Evolutionary conservation across 345 rosid species (phyloP), one percentile per base, ranked within the genome.

Genomic region (Anacardium occidentale): DNA sequence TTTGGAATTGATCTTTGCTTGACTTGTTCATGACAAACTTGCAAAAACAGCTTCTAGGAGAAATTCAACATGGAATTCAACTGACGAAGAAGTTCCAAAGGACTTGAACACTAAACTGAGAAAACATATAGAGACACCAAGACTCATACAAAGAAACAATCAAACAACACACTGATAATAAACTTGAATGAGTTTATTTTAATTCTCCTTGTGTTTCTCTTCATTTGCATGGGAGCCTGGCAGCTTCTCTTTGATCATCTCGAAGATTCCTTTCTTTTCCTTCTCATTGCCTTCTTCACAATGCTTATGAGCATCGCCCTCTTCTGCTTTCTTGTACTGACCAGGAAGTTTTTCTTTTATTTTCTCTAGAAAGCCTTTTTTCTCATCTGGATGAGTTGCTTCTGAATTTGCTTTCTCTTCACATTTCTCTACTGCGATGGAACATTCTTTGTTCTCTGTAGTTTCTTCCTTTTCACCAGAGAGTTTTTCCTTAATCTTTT

Each of bases 301-400:
- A 61, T 59, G 56, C 48, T n/a, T 45, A 2, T 10, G 32, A 44
- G 60, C 2, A 9, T 55, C 51, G 17, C n/a, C 42, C 0, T 58
- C 85, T 72, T 81, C 88, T 1, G 75, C 64, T 58, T 79, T 79
- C 63, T 80, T 82, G 54, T 66, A 72, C 22, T 81, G 74, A 21
- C 85, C 78, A 0, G 85, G 84, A 63, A 83, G 82, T 72, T 81
- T 85, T 25, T 86, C 88, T 65, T 80, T 83, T 47, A 86, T 85
- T 70, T 83, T 86, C 40, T 86, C 84, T 25, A 80, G 60, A 11
- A 85, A 57, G 7, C 87, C 84, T 72, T 85, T 83, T 72, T 79
- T 86, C 64, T 77, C 90, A 60, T 79, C 77, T 0, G 67, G 70
- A 70, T 73, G 53, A 58, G 29, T 34, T 12, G 65, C 72, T n/a